Evolutionary conservation across 768 basidiomycete species (phyloP).

Genomic region (Naganishia antarctica): DNA sequence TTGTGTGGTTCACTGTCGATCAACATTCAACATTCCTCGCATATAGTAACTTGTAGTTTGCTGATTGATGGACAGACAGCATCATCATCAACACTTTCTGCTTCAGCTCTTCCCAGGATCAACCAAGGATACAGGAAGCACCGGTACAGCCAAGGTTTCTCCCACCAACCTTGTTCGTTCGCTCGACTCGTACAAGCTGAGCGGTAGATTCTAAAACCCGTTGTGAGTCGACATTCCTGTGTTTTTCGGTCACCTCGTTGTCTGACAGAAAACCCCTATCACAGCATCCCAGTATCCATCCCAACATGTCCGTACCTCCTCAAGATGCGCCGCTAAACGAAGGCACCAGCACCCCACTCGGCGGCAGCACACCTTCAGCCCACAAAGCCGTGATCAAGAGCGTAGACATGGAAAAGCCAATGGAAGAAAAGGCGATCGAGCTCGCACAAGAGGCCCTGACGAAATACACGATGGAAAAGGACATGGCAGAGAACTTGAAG

Average conservation of each 20-base stretch:
- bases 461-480: slow-evolving; percentile 92
- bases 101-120: too few species aligned
- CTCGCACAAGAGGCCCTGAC: slow-evolving; percentile 78
- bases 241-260: too few species aligned
- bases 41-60: too few species aligned
- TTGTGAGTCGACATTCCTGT: not conserved
- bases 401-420: slow-evolving; percentile 92
- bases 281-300: not conserved
- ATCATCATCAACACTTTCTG: too few species aligned
- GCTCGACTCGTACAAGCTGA: too few species aligned
- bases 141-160: too few species aligned
- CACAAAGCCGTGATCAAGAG: slow-evolving; percentile 87
- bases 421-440: slow-evolving; percentile 92
- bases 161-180: too few species aligned
- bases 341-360: slow-evolving; percentile 4
- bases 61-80: too few species aligned
- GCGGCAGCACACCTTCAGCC: slow-evolving; percentile 32
- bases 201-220: too few species aligned
- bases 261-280: too few species aligned
- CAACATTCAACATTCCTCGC: too few species aligned
- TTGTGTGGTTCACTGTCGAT: not conserved
- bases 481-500: slow-evolving; percentile 96
- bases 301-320: slow-evolving; percentile 3
- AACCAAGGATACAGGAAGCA: too few species aligned
- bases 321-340: not conserved